A percentile compares a stretch with the other conserved stretches of the same genome.
Evolutionary conservation across 2,329 filamentous ascomycete species (phyloP).

Genomic region (Didymella segeticola): DNA sequence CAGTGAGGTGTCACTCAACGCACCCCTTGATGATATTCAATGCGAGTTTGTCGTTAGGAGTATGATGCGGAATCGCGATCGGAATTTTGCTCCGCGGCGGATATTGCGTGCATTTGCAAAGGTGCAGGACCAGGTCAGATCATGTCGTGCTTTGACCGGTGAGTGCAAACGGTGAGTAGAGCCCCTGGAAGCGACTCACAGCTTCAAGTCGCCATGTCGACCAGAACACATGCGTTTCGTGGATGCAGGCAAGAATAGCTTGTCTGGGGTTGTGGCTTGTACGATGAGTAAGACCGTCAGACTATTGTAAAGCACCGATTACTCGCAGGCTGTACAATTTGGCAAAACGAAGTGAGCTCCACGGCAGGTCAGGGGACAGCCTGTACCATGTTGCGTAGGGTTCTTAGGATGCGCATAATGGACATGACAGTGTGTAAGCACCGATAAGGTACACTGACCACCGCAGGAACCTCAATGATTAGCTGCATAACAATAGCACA

Average conservation of each 20-base stretch:
- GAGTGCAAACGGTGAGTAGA: conserved; percentile 21
- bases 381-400: not conserved
- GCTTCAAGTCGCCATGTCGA: not conserved
- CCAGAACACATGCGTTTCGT: not conserved
- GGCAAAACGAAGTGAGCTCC: not conserved
- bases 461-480: not conserved
- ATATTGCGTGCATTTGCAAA: conserved; percentile 6
- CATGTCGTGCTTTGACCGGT: conserved; percentile 29
- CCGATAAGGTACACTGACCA: not conserved
- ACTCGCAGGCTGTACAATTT: not conserved
- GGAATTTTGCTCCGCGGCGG: conserved; percentile 13
- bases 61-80: not conserved
- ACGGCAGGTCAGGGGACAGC: not conserved
- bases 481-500: not conserved
- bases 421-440: not conserved
- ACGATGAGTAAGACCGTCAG: not conserved
- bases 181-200: not conserved
- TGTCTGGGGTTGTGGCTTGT: not conserved
- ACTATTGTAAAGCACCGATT: not conserved
- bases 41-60: not conserved
- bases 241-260: conserved; percentile 1
- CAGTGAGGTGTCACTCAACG: not conserved
- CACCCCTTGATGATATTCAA: not conserved
- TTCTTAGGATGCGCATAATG: not conserved
- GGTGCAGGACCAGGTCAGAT: conserved; percentile 23